Evolutionary conservation across 352 stramenopile genomes (phyloP).

Genomic region (Pythium aristosporum): DNA sequence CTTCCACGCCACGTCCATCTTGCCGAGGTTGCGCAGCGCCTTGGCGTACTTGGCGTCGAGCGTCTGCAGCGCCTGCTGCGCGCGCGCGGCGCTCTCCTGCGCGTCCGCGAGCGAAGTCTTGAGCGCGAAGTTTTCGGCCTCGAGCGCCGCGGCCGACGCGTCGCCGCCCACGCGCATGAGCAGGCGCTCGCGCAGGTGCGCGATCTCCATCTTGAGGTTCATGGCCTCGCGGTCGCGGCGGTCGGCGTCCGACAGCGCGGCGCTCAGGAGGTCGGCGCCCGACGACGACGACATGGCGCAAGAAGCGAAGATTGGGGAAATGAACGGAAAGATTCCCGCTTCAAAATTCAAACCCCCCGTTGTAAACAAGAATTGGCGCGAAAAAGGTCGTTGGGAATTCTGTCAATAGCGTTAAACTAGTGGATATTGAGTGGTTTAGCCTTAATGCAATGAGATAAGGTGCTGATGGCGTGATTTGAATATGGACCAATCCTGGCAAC

Average conservation of each 20-base stretch:
- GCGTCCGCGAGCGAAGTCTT: constrained; percentile 53
- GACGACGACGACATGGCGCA: background rate
- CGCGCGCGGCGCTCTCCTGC: constrained; percentile 42
- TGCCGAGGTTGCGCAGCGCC: constrained; percentile 62
- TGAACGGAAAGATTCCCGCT: background rate
- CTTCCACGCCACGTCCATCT: constrained; percentile 76
- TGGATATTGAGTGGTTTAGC: no score
- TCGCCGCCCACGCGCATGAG: constrained; percentile 72
- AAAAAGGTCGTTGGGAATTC: no score
- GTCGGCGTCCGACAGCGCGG: constrained; percentile 49
- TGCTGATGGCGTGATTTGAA: no score
- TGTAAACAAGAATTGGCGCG: no score
- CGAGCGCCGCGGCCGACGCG: constrained; percentile 68
- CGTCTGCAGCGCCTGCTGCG: constrained; percentile 39
- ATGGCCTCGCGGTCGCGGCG: constrained; percentile 66
- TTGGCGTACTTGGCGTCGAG: constrained; percentile 69
- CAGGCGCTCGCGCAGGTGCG: constrained; percentile 72
- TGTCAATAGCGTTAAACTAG: no score
- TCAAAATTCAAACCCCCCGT: no score
- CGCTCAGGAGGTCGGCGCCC: constrained; percentile 33
- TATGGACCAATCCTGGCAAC: no score
- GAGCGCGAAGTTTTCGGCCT: constrained; percentile 75
- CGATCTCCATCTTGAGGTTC: constrained; percentile 86
- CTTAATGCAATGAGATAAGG: no score
- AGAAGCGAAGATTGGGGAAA: background rate